phyloP scores from a whole-genome alignment of 768 basidiomycete genomes.

The Pseudohyphozyma bogoriensis region DNA sequence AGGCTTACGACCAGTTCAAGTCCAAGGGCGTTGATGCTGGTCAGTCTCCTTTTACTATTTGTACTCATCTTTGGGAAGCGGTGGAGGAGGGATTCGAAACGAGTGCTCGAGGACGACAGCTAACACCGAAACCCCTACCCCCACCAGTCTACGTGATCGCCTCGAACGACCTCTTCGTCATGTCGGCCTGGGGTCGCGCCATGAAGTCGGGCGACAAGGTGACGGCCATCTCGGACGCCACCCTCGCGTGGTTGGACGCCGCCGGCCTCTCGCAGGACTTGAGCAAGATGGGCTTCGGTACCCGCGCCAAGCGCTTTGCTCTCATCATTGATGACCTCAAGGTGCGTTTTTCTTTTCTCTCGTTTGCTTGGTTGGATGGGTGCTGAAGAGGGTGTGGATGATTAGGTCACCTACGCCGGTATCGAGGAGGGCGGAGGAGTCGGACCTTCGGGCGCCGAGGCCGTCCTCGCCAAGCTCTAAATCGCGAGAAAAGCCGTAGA shows the following conservation, averaged over 20 bases:
- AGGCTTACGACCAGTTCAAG: slow-evolving; percentile 40
- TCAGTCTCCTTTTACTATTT: not conserved
- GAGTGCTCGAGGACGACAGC: too few relatives aligned
- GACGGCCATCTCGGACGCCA: slow-evolving; percentile 49
- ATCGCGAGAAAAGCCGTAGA: too few relatives aligned
- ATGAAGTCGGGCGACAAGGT: slow-evolving; percentile 40
- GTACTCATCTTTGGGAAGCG: slow-evolving; percentile 4
- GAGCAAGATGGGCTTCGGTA: slow-evolving; percentile 48
- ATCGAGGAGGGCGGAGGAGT: slow-evolving; percentile 45
- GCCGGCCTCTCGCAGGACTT: slow-evolving; percentile 37
- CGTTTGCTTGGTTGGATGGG: too few relatives aligned
- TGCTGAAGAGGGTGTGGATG: too few relatives aligned
- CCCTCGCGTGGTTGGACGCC: slow-evolving; percentile 45
- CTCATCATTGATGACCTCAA: slow-evolving; percentile 33
- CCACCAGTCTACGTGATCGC: slow-evolving; percentile 21
- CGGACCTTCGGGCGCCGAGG: slow-evolving; percentile 51
- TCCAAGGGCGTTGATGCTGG: slow-evolving; percentile 37
- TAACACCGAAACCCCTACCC: too few relatives aligned
- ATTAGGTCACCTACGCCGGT: slow-evolving; percentile 38
- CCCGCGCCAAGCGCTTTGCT: slow-evolving; percentile 47
- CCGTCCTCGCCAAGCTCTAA: slow-evolving; percentile 42
- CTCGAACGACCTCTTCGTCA: slow-evolving; percentile 12
- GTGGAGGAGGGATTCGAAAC: too few relatives aligned
- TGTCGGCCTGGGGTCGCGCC: slow-evolving; percentile 34
- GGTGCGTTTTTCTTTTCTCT: slow-evolving; percentile 18